phyloP scores from a whole-genome alignment of 306 rosid species.

The Prunus davidiana region DNA sequence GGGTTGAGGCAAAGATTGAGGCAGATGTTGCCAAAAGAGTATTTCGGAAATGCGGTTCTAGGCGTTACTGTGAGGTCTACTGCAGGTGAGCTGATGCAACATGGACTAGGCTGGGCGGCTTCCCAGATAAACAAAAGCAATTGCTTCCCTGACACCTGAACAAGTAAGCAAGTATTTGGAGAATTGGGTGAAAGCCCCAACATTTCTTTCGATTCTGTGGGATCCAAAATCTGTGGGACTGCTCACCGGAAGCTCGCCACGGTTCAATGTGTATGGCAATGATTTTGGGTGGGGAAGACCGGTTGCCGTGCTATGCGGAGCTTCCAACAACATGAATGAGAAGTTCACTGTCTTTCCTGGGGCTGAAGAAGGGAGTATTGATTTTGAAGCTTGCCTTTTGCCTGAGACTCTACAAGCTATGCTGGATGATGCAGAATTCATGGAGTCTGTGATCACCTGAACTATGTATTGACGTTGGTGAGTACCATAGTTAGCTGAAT shows the following conservation, averaged over 20 bases:
- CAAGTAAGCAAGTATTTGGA: background rate
- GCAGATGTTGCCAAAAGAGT: slow-evolving; percentile 27
- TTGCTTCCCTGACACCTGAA: slow-evolving; percentile 16
- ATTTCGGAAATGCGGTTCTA: slow-evolving; percentile 25
- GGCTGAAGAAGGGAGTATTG: background rate
- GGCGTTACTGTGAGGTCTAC: background rate
- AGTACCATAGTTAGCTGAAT: too few species aligned
- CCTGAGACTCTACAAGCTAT: background rate
- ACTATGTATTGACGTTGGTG: background rate
- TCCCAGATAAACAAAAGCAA: slow-evolving; percentile 32
- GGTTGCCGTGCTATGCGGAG: background rate
- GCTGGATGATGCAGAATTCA: background rate
- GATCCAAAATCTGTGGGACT: background rate
- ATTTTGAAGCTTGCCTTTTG: slow-evolving; percentile 8
- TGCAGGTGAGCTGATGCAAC: slow-evolving; percentile 22
- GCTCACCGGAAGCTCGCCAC: slow-evolving; percentile 29
- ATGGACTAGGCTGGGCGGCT: slow-evolving; percentile 27
- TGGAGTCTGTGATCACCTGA: background rate
- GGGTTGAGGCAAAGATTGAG: slow-evolving; percentile 14
- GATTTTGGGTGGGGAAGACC: slow-evolving; percentile 21
- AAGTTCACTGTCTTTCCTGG: background rate
- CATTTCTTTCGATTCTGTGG: background rate
- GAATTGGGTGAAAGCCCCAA: slow-evolving; percentile 31
- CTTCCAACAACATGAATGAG: background rate
- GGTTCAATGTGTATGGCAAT: slow-evolving; percentile 39